These are phyloP conservation scores for Cicer cuneatum DNA, from an alignment of 306 rosid genomes.

Conservation along the genomic window DNA sequence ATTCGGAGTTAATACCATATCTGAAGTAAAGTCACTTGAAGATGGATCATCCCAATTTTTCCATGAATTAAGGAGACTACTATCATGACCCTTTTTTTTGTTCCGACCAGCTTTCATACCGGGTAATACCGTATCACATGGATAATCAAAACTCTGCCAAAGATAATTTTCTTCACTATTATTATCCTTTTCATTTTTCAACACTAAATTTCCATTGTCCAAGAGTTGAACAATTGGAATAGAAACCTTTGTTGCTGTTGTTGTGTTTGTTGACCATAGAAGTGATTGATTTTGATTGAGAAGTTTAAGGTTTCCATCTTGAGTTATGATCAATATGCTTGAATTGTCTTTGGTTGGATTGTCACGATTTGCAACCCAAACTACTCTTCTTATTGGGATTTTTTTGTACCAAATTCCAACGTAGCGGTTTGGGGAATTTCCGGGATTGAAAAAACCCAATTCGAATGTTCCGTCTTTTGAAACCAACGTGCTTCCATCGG, in stretches of 20 bases:
- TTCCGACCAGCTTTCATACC: conserved; percentile 58
- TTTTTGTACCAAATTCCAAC: conserved; percentile 32
- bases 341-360: conserved; percentile 27
- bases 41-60: conserved; percentile 53
- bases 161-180: conserved; percentile 27
- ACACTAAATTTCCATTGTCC: conserved; percentile 57
- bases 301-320: conserved; percentile 1
- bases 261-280: conserved; percentile 32
- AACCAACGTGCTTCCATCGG: conserved; percentile 30
- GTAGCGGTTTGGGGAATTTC: conserved; percentile 7
- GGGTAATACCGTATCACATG: conserved; percentile 51
- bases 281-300: neutral
- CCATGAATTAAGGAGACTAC: conserved; percentile 47
- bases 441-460: conserved; percentile 25
- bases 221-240: conserved; percentile 38
- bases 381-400: neutral
- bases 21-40: conserved; percentile 38
- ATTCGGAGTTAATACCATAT: neutral
- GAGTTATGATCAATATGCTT: neutral
- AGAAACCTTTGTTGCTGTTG: neutral
- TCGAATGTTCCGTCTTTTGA: conserved; percentile 24
- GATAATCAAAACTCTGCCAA: conserved; percentile 69
- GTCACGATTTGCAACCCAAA: conserved; percentile 41
- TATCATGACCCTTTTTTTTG: conserved; percentile 38
- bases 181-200: conserved; percentile 5